Percentiles rank a stretch among this genome's conserved stretches.
Conservation (phyloP, 2,329 filamentous ascomycete species). For the Alternaria gansuensis region DNA sequence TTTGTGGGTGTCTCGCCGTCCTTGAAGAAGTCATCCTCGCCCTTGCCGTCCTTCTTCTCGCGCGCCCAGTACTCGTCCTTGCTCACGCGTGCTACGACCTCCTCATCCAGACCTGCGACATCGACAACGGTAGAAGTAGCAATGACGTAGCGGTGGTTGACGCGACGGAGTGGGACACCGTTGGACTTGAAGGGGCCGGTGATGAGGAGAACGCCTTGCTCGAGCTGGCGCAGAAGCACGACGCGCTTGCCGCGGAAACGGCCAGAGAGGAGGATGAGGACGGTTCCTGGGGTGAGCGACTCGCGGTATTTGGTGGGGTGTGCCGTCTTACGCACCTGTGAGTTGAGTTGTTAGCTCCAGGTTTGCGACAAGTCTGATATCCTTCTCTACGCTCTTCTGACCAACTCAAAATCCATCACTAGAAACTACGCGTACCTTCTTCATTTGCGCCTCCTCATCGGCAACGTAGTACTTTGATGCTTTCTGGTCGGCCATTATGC, state of each 20-base stretch:
- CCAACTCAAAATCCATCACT: background rate
- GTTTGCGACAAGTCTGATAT: background rate
- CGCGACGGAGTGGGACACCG: constrained; percentile 92
- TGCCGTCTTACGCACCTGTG: constrained; percentile 90
- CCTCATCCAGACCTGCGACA: constrained; percentile 78
- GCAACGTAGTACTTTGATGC: constrained; percentile 98
- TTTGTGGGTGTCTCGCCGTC: constrained; percentile 89
- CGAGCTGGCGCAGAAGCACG: constrained; percentile 94
- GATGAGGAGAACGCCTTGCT: constrained; percentile 96
- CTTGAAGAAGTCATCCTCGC: constrained; percentile 98
- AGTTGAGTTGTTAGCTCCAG: constrained; percentile 18
- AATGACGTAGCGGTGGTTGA: constrained; percentile 93
- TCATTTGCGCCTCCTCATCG: constrained; percentile 86
- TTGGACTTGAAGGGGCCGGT: constrained; percentile 99
- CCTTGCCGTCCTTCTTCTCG: constrained; percentile 91
- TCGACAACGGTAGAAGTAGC: constrained; percentile 86
- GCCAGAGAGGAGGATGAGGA: constrained; percentile 98
- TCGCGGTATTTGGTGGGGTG: constrained; percentile 87
- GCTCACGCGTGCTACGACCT: constrained; percentile 78
- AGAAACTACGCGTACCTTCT: constrained; percentile 78
- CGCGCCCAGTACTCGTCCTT: constrained; percentile 90
- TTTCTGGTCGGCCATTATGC: constrained; percentile 67
- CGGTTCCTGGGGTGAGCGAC: constrained; percentile 89
- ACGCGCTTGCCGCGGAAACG: constrained; percentile 99
- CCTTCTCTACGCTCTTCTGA: background rate